phyloP scores from a whole-genome alignment of 306 rosid genomes.

The Pterocarpus santalinus region DNA sequence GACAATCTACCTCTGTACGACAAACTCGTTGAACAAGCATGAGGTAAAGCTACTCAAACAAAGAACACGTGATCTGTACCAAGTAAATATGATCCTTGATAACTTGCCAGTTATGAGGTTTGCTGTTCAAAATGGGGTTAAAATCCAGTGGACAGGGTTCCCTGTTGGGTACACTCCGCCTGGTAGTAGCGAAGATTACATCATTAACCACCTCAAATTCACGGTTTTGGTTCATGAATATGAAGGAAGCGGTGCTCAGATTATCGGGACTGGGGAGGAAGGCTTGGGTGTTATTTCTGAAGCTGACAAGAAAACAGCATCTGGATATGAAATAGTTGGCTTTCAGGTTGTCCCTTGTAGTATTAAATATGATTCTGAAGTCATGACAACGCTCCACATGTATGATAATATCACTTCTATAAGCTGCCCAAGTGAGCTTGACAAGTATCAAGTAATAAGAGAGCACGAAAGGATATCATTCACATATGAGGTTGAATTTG shows the following conservation, averaged over 20 bases:
- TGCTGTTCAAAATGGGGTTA: slow-evolving; percentile 74
- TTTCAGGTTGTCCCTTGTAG: slow-evolving; percentile 85
- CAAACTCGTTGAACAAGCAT: slow-evolving; percentile 61
- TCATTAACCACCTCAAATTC: slow-evolving; percentile 85
- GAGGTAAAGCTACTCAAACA: slow-evolving; percentile 89
- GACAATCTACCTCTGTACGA: slow-evolving; percentile 78
- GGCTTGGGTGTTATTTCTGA: slow-evolving; percentile 78
- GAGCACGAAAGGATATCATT: slow-evolving; percentile 78
- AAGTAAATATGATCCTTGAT: slow-evolving; percentile 93
- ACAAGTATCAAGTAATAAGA: slow-evolving; percentile 74
- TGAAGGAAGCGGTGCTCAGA: slow-evolving; percentile 83
- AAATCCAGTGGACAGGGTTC: slow-evolving; percentile 92
- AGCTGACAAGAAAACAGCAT: slow-evolving; percentile 78
- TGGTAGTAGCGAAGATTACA: slow-evolving; percentile 72
- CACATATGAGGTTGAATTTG: slow-evolving; percentile 88
- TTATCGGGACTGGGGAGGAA: slow-evolving; percentile 91
- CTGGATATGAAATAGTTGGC: slow-evolving; percentile 91
- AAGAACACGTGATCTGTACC: slow-evolving; percentile 86
- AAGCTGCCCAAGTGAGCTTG: slow-evolving; percentile 70
- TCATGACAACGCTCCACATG: slow-evolving; percentile 55
- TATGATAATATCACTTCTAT: slow-evolving; percentile 52
- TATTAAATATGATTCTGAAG: slow-evolving; percentile 67
- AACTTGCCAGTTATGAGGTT: slow-evolving; percentile 87
- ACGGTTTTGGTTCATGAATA: slow-evolving; percentile 85
- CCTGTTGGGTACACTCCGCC: slow-evolving; percentile 86